These are phyloP conservation scores for Plasmodium inui DNA, from an alignment of 169 alveolate species.

Conservation along the genomic window DNA sequence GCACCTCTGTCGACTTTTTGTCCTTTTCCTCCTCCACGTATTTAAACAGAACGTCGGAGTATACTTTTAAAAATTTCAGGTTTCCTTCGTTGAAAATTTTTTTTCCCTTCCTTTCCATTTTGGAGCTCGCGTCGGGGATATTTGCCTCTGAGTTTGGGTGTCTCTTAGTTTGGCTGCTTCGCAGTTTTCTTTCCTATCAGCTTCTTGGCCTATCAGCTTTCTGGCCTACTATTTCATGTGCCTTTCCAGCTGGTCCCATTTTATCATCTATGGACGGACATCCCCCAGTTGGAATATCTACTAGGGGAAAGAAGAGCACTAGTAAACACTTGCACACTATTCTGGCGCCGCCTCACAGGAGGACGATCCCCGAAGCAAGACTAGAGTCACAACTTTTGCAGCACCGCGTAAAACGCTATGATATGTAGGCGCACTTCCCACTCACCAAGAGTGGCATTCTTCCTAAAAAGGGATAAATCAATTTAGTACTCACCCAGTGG, in stretches of 20 bases:
- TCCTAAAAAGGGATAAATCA: neutral
- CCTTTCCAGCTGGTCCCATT: neutral
- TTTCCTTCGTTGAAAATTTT: conserved; percentile 4
- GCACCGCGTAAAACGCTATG: neutral
- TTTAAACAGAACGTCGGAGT: conserved; percentile 39
- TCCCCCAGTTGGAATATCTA: neutral
- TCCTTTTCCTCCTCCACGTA: conserved; percentile 60
- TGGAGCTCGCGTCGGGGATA: neutral
- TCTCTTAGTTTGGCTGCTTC: neutral
- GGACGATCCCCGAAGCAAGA: neutral
- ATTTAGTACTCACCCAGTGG: neutral
- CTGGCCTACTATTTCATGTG: neutral
- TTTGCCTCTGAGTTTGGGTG: neutral
- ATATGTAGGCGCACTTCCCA: neutral
- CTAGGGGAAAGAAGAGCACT: neutral
- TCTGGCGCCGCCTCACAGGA: neutral
- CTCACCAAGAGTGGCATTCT: neutral
- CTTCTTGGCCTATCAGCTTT: no score
- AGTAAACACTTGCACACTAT: neutral
- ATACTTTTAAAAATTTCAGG: conserved; percentile 33
- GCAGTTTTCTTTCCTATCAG: neutral
- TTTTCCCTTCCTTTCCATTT: conserved; percentile 10
- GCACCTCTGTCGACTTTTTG: conserved; percentile 21
- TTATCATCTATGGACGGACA: neutral
- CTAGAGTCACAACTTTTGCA: neutral